phyloP scores from a whole-genome alignment of 2,329 filamentous ascomycete species.

The Monosporascus sp. region DNA sequence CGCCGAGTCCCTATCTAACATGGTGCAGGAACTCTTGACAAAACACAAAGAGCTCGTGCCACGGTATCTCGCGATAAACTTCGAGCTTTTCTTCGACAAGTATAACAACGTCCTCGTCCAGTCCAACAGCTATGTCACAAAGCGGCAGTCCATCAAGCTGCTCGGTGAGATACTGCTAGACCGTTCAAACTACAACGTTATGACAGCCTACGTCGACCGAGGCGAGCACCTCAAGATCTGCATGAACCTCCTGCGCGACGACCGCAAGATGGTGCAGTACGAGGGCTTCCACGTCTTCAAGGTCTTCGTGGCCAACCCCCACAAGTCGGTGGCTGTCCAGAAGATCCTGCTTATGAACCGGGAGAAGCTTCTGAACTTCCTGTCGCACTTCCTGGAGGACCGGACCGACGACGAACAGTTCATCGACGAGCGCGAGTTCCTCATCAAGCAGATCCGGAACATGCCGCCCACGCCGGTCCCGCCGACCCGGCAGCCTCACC shows the following conservation, averaged over 20 bases:
- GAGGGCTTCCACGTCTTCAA: constrained; percentile 99
- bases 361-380: constrained; percentile 80
- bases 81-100: constrained; percentile 84
- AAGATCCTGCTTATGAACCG: constrained; percentile 95
- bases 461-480: constrained; percentile 55
- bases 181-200: constrained; percentile 93
- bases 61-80: constrained; percentile 82
- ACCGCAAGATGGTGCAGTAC: constrained; percentile 98
- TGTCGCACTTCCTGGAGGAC: constrained; percentile 89
- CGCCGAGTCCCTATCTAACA: constrained; percentile 8
- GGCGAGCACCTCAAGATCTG: constrained; percentile 96
- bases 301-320: constrained; percentile 97
- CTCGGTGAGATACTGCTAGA: constrained; percentile 92
- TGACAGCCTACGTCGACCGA: constrained; percentile 94
- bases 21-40: constrained; percentile 74
- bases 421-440: constrained; percentile 93
- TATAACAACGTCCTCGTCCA: constrained; percentile 87
- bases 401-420: constrained; percentile 97
- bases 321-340: constrained; percentile 94
- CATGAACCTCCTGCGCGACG: constrained; percentile 94
- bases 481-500: constrained; percentile 35
- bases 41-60: constrained; percentile 90
- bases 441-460: constrained; percentile 86
- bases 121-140: constrained; percentile 94
- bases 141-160: constrained; percentile 95